Conservation (phyloP, 345 rosid species). For the Gossypium mustelinum region DNA sequence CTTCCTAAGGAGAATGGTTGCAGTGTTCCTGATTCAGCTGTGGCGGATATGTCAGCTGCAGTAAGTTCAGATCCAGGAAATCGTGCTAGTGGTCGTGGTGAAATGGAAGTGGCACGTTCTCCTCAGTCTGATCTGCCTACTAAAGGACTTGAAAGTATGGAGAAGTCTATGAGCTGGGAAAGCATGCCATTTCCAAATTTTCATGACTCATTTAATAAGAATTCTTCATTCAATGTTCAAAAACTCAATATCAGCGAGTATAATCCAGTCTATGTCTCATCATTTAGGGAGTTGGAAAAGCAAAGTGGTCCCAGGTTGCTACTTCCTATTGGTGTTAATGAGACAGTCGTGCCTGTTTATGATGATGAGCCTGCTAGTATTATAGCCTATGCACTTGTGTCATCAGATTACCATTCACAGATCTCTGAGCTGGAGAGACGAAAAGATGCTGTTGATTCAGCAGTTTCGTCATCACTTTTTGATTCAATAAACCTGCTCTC, state of each 20-base stretch:
- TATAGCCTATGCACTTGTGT: slow-evolving; percentile 74
- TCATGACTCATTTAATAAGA: slow-evolving; percentile 38
- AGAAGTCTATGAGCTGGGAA: slow-evolving; percentile 20
- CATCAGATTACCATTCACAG: slow-evolving; percentile 62
- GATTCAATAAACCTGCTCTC: slow-evolving; percentile 56
- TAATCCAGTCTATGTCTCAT: slow-evolving; percentile 55
- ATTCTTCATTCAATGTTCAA: slow-evolving; percentile 37
- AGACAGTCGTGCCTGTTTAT: slow-evolving; percentile 69
- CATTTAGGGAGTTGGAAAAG: slow-evolving; percentile 65
- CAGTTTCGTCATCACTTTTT: slow-evolving; percentile 41
- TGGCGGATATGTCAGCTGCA: slow-evolving; percentile 21
- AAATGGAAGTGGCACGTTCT: slow-evolving; percentile 26
- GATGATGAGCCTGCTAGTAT: slow-evolving; percentile 95
- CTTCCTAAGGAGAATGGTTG: slow-evolving; percentile 29
- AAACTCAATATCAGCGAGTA: slow-evolving; percentile 52
- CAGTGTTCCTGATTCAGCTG: slow-evolving; percentile 26
- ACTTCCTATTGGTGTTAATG: slow-evolving; percentile 65
- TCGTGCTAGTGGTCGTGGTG: slow-evolving; percentile 25
- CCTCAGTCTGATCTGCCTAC: slow-evolving; percentile 17
- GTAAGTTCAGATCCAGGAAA: slow-evolving; percentile 22
- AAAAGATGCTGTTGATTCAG: slow-evolving; percentile 43
- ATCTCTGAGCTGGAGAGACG: slow-evolving; percentile 58
- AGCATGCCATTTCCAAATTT: slow-evolving; percentile 46
- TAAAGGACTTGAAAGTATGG: slow-evolving; percentile 25
- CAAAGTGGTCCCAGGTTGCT: slow-evolving; percentile 71